phyloP scores from a whole-genome alignment of 805 yeast species.

The Saccharomycopsis fermentans region DNA sequence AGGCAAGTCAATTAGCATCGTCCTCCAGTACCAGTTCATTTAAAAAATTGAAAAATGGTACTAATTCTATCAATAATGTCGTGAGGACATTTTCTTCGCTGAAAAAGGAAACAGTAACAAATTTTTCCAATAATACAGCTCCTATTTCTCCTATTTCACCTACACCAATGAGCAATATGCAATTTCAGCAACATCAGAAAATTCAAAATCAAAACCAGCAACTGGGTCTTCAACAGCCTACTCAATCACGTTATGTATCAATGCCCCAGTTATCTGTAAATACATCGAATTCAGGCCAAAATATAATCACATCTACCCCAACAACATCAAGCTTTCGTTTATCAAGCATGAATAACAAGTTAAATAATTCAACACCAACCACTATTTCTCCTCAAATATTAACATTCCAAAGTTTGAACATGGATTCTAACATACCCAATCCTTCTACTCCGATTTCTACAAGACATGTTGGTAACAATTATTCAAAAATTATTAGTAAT shows the following conservation, averaged over 20 bases:
- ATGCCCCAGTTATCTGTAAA: neutral
- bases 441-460: neutral
- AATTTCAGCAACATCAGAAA: neutral
- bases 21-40: neutral
- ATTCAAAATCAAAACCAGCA: neutral
- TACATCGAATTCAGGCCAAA: neutral
- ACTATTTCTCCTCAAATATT: neutral
- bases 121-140: neutral
- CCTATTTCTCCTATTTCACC: conserved; percentile 8
- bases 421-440: neutral
- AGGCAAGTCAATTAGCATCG: conserved; percentile 3
- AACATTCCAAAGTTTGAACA: neutral
- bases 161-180: neutral
- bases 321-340: neutral
- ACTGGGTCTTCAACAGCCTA: conserved; percentile 3
- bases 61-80: neutral
- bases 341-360: neutral
- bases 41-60: neutral
- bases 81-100: neutral
- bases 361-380: neutral
- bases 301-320: neutral
- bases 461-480: neutral
- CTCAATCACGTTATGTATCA: neutral
- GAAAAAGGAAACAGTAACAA: neutral
- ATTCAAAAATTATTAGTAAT: neutral